These are phyloP conservation scores for Pachysolen tannophilus DNA, from an alignment of 805 yeast genomes.

Conservation along the genomic window DNA sequence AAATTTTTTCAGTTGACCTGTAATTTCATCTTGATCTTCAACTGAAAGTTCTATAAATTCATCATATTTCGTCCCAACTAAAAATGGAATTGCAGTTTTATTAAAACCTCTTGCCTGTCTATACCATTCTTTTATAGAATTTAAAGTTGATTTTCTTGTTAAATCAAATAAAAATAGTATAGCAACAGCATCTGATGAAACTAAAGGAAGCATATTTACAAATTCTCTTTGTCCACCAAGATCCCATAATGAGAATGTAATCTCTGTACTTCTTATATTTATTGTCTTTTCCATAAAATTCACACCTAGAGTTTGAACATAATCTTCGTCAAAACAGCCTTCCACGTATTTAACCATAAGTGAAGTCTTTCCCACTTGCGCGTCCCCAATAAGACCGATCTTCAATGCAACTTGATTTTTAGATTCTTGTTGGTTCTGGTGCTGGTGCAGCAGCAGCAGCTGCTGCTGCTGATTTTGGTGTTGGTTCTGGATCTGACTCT, in stretches of 20 bases:
- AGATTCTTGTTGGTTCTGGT: conserved; percentile 10
- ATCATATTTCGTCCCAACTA: conserved; percentile 93
- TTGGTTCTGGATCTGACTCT: no score
- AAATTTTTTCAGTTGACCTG: conserved; percentile 73
- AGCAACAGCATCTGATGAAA: conserved; percentile 88
- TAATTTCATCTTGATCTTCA: conserved; percentile 77
- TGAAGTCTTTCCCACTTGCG: conserved; percentile 93
- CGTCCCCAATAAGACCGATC: conserved; percentile 91
- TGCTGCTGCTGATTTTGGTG: conserved; percentile 5
- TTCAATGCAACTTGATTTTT: conserved; percentile 55
- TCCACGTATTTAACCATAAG: conserved; percentile 97
- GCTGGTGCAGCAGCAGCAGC: conserved; percentile 1
- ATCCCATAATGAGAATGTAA: conserved; percentile 91
- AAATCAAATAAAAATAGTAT: conserved; percentile 85
- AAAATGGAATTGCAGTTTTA: conserved; percentile 81
- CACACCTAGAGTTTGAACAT: conserved; percentile 91
- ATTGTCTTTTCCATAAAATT: conserved; percentile 90
- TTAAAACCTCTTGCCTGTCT: conserved; percentile 85
- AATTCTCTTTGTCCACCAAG: conserved; percentile 94
- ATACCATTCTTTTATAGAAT: conserved; percentile 92
- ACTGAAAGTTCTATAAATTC: conserved; percentile 69
- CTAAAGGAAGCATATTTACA: conserved; percentile 91
- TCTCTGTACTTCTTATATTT: conserved; percentile 75
- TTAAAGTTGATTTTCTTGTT: conserved; percentile 77
- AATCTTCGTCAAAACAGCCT: conserved; percentile 83